Evolutionary conservation across 495 filamentous ascomycete genomes (phyloP).

Genomic region (Xylaria palmicola): DNA sequence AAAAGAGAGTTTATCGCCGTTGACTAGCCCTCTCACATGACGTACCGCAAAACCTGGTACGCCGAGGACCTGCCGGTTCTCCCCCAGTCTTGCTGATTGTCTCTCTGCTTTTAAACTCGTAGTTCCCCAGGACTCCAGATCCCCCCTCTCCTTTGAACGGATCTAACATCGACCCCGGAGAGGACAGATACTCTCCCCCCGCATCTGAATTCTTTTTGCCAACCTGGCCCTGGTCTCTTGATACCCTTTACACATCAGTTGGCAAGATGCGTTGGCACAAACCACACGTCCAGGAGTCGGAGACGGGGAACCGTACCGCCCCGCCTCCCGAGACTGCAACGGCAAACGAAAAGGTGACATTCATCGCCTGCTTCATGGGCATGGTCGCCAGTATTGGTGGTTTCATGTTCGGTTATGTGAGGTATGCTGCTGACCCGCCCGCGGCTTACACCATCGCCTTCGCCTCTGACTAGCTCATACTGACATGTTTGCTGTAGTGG

Average conservation of each 20-base stretch:
- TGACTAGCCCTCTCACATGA: neutral
- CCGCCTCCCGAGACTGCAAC: neutral
- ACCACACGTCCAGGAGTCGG: neutral
- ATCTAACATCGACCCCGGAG: neutral
- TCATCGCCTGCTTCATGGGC: constrained; percentile 41
- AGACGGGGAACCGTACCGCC: neutral
- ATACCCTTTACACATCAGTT: neutral
- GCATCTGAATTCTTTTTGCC: neutral
- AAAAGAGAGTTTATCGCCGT: neutral
- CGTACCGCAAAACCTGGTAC: neutral
- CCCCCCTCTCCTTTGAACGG: neutral
- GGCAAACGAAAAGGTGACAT: constrained; percentile 28
- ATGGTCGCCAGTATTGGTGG: constrained; percentile 65
- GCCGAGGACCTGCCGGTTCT: neutral
- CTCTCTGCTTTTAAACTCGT: neutral
- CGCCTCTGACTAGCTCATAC: neutral
- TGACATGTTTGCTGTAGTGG: constrained; percentile 22
- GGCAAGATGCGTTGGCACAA: constrained; percentile 7
- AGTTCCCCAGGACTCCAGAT: neutral
- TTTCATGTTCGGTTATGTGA: constrained; percentile 78
- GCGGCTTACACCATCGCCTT: constrained; percentile 9
- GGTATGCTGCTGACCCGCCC: constrained; percentile 41
- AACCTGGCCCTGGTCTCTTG: neutral
- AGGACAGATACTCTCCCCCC: neutral
- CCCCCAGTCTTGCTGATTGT: neutral